Conservation (phyloP, 371 early-diverging fungal genomes). For the Mortierella sp. region DNA sequence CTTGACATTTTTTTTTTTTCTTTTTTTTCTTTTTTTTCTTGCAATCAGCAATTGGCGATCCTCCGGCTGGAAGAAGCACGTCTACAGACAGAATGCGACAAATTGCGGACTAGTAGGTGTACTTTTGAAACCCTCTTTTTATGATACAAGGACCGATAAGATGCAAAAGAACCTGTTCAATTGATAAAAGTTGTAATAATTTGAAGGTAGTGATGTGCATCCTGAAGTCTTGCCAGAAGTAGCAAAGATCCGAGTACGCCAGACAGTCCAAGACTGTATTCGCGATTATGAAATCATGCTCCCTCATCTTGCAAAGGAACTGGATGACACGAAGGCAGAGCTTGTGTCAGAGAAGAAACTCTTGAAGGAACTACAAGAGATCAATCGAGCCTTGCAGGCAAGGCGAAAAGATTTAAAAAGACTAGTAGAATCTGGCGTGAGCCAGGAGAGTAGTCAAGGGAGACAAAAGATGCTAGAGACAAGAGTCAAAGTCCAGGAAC, state of each 20-base stretch:
- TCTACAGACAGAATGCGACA: slow-evolving; percentile 19
- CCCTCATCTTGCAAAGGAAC: slow-evolving; percentile 24
- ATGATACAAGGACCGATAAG: not conserved
- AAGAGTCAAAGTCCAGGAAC: slow-evolving; percentile 20
- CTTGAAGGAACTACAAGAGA: slow-evolving; percentile 38
- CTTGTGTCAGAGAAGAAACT: slow-evolving; percentile 28
- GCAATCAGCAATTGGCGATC: slow-evolving; percentile 30
- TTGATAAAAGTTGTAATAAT: not conserved
- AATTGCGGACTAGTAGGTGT: slow-evolving; percentile 18
- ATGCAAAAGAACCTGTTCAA: not conserved
- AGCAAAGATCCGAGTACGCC: slow-evolving; percentile 22
- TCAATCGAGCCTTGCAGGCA: slow-evolving; percentile 40
- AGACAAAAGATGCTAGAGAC: slow-evolving; percentile 28
- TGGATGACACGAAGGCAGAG: slow-evolving; percentile 35
- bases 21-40: no score
- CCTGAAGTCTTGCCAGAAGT: slow-evolving; percentile 35
- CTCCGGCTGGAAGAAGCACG: slow-evolving; percentile 30
- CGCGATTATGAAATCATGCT: slow-evolving; percentile 23
- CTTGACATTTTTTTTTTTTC: no score
- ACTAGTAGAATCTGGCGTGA: slow-evolving; percentile 19
- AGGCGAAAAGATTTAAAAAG: slow-evolving; percentile 26
- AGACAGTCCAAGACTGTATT: slow-evolving; percentile 31
- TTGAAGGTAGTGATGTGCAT: slow-evolving; percentile 7
- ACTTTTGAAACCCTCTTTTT: not conserved
- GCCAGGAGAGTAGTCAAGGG: slow-evolving; percentile 32